A percentile compares a stretch with the other conserved stretches of the same genome.
Conservation (phyloP, 768 basidiomycete genomes). For the Boletus fagicola region DNA sequence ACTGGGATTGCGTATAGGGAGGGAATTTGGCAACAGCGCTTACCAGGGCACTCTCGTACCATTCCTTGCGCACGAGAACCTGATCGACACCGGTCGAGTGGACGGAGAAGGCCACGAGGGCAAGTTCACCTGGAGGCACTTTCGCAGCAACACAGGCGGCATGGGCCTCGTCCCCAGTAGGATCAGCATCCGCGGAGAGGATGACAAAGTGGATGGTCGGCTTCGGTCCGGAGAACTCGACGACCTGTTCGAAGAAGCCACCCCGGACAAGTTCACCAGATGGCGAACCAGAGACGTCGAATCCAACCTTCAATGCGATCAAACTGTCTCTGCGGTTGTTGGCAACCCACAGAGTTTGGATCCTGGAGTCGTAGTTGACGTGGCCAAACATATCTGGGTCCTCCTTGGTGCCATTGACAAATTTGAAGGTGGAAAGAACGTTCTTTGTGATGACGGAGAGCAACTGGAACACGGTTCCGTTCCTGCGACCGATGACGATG, state of each 20-base stretch:
- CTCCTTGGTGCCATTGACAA: conserved; percentile 65
- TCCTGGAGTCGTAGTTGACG: conserved; percentile 78
- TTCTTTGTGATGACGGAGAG: conserved; percentile 71
- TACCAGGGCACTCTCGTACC: conserved; percentile 70
- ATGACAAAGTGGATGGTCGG: conserved; percentile 89
- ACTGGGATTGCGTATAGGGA: conserved; percentile 36
- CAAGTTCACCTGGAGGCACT: conserved; percentile 69
- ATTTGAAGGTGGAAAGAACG: conserved; percentile 76
- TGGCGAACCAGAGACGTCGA: conserved; percentile 56
- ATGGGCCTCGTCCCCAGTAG: conserved; percentile 76
- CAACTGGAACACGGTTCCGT: conserved; percentile 82
- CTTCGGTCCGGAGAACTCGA: conserved; percentile 81
- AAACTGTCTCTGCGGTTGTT: conserved; percentile 83
- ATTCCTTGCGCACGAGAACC: conserved; percentile 80
- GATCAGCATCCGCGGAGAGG: conserved; percentile 80
- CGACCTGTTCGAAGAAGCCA: conserved; percentile 75
- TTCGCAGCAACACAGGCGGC: conserved; percentile 84
- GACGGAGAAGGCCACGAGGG: conserved; percentile 85
- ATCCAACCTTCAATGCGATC: conserved; percentile 72
- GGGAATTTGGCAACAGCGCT: conserved; percentile 64
- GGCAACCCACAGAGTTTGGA: conserved; percentile 86
- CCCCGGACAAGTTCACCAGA: conserved; percentile 61
- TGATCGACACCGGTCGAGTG: conserved; percentile 89
- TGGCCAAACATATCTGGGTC: conserved; percentile 89
- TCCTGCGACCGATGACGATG: conserved; percentile 80